Base-by-base conservation (phyloP, 805 yeast species). In the Lipomyces kockii region DNA sequence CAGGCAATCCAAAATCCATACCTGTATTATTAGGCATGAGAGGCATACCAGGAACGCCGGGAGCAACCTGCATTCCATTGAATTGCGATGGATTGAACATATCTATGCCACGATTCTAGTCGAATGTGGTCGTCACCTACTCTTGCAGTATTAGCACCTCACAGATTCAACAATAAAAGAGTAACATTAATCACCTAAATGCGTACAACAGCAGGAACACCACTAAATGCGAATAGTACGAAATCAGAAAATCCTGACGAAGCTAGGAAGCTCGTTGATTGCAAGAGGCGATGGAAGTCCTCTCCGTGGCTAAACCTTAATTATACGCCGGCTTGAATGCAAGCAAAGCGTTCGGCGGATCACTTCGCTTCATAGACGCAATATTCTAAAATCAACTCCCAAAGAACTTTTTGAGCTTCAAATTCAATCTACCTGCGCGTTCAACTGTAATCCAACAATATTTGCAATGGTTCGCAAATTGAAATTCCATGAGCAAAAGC, bases 401-500 rank as follows among this genome's bases (percentile, higher is more conserved):
- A 3, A 6, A 17, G 49, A 43, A 43, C 49, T n/a, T 43, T 43
- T 43, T 6, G 39, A 17, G 49, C 14, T 1, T n/a, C n/a, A 17
- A 43, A n/a, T 43, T n/a, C 49, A 43, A n/a, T 43, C 6, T n/a
- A n/a, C 20, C 20, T 6, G 20, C 49, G 2, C 9, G 8, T 43
- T 43, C 22, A 17, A 43, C 12, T 11, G 2, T 11, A 17, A 17
- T 6, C 14, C 49, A n/a, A 43, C 22, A 1, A 43, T 17, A 17
- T 43, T 35, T n/a, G 49, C 20, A 54, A 90, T 90, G 97, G 97
- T 90, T 60, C 85, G 99, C 79, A 84, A 90, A 74, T 85, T 95
- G 68, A 95, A 95, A 79, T 92, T 90, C 81, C 99, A 95, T 80
- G 99, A 95, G 85, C 89, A 91, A 83, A 93, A 92, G 80, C 86